Evolutionary conservation across 768 basidiomycete species (phyloP), one percentile per base, ranked within the genome.

Genomic region (Crepidotus variabilis): DNA sequence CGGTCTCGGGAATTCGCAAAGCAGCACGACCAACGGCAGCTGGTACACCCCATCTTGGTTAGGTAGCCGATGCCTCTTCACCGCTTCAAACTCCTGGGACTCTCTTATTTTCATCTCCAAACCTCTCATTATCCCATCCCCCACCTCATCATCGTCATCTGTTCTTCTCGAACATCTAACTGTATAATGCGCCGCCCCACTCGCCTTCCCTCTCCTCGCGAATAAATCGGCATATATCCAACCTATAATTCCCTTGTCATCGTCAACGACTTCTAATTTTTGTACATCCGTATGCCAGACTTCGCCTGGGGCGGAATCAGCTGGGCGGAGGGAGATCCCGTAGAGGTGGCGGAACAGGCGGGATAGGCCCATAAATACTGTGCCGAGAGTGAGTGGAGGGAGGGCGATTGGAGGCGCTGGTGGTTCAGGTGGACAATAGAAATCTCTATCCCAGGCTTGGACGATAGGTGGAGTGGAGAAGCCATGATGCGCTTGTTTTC

Each of bases 381-480:
- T 90, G n/a, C 97, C 97, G 18, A 92, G 81, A 1, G 93, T 94
- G 59, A 93, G 79, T 24, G 85, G 80, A 24, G 86, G 84, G 58
- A 92, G 73, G 58, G 90, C 72, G 69, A 89, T 75, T 55, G 89
- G 84, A 23, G 92, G 88, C 11, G 86, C 82, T 24, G 87, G 86
- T 10, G 85, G 83, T 69, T 90, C 86, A 3, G 86, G 86, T 0
- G 89, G 88, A 56, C 92, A 89, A 70, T 94, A 98, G 68, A 87
- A 96, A 62, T 98, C 95, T 61, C 94, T 82, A 72, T 98, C 97
- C 97, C 97, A 99, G n/a, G 94, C 87, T 60, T 96, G 83, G 51
- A 98, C 83, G 21, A 75, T 74, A 45, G 89, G 89, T 47, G 81
- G 73, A 20, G 78, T 71, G 0, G 78, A 73, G 1, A 84, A 77